These are phyloP conservation scores for Monilinia vaccinii-corymbosi DNA, from an alignment of 2,329 filamentous ascomycete species.

Conservation along the genomic window DNA sequence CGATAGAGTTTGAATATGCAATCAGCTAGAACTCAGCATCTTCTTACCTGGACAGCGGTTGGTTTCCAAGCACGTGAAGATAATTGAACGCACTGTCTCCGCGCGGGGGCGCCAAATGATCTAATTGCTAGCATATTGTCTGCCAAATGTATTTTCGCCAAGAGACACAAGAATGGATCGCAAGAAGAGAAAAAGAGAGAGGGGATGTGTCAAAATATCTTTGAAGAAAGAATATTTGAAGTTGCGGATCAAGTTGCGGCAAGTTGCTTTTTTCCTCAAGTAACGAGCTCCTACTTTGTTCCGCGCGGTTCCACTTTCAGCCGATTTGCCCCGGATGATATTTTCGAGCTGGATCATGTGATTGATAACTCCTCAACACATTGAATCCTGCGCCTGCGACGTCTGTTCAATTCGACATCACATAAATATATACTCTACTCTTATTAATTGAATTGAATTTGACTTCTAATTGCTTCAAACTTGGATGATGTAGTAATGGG, in stretches of 20 bases:
- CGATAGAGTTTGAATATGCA: neutral
- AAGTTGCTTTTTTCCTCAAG: conserved; percentile 13
- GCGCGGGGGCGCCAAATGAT: conserved; percentile 64
- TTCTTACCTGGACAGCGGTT: conserved; percentile 48
- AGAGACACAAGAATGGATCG: neutral
- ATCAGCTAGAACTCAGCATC: neutral
- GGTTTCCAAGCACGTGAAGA: conserved; percentile 47
- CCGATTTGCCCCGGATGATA: neutral
- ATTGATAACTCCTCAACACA: neutral
- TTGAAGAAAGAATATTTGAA: conserved; percentile 10
- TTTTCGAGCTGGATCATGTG: neutral
- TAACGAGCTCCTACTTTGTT: conserved; percentile 8
- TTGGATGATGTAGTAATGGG: neutral
- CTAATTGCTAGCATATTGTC: conserved; percentile 75
- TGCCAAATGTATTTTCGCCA: neutral
- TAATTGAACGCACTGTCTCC: conserved; percentile 69
- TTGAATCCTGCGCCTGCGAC: no score
- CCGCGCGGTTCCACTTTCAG: conserved; percentile 8
- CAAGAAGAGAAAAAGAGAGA: conserved; percentile 11
- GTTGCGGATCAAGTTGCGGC: conserved; percentile 11
- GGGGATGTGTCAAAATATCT: conserved; percentile 10
- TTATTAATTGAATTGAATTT: neutral
- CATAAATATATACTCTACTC: neutral
- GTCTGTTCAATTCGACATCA: neutral
- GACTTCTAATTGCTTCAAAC: neutral